phyloP scores from a whole-genome alignment of 331 rosid genomes.

The Rosa hybrid region DNA sequence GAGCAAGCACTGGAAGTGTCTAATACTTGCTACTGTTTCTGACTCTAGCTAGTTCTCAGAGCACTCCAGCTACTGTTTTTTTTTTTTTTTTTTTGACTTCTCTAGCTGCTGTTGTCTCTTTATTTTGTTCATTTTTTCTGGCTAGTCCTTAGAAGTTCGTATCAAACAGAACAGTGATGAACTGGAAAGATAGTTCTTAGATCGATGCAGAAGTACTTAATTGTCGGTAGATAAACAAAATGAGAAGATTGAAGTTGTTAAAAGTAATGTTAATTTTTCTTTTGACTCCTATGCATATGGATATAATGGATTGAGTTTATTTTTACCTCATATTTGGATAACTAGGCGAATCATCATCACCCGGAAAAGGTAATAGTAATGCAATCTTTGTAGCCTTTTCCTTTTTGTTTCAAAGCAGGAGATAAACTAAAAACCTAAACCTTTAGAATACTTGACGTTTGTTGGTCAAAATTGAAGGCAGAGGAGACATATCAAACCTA shows the following conservation, averaged over 20 bases:
- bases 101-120: neutral
- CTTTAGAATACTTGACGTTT: neutral
- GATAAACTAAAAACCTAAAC: neutral
- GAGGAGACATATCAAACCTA: neutral
- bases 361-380: neutral
- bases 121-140: neutral
- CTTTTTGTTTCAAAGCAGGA: neutral
- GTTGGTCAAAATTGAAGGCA: neutral
- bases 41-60: neutral
- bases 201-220: neutral
- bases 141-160: neutral
- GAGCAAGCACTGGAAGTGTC: neutral
- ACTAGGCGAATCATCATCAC: neutral
- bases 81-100: too few relatives aligned
- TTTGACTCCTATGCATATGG: neutral
- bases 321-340: neutral
- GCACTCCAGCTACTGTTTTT: too few relatives aligned
- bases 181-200: neutral
- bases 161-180: neutral
- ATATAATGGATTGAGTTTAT: neutral
- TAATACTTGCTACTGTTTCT: neutral
- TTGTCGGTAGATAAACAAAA: neutral
- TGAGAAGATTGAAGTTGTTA: neutral
- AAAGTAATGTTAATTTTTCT: slow-evolving; percentile 4
- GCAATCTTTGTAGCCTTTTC: neutral